Conservation (phyloP, 2,329 filamentous ascomycete genomes). For the Xylaria sp. region DNA sequence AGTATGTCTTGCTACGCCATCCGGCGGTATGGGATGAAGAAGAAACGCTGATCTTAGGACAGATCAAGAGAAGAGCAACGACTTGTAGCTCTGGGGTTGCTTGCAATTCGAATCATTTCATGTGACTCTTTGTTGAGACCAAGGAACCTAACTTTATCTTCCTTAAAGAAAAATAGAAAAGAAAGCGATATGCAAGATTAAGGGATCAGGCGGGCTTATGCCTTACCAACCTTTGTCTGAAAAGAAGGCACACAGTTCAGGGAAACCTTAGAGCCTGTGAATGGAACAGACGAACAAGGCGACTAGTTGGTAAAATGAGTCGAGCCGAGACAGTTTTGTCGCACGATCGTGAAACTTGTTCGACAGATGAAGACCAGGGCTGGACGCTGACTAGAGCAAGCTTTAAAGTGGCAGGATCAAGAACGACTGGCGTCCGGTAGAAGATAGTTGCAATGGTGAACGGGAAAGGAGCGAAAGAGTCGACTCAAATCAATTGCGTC, state of each 20-base stretch:
- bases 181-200: constrained; percentile 6
- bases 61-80: neutral
- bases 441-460: constrained; percentile 43
- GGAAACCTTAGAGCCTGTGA: constrained; percentile 35
- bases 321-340: constrained; percentile 41
- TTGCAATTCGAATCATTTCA: constrained; percentile 11
- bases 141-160: constrained; percentile 9
- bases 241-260: constrained; percentile 23
- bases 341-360: constrained; percentile 42
- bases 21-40: neutral
- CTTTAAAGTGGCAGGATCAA: constrained; percentile 24
- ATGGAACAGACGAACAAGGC: constrained; percentile 27
- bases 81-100: constrained; percentile 24
- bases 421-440: constrained; percentile 49
- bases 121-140: constrained; percentile 20
- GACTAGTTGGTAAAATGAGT: constrained; percentile 25
- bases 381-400: constrained; percentile 46
- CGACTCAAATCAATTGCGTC: constrained; percentile 44
- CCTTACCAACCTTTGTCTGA: constrained; percentile 34
- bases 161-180: constrained; percentile 1
- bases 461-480: constrained; percentile 42
- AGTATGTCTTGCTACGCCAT: constrained; percentile 1
- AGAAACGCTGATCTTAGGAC: neutral
- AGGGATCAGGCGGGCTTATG: constrained; percentile 1
- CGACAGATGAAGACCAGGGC: constrained; percentile 36